Base-by-base conservation (phyloP, 1,284 basidiomycete species). In the Somion occarium region DNA sequence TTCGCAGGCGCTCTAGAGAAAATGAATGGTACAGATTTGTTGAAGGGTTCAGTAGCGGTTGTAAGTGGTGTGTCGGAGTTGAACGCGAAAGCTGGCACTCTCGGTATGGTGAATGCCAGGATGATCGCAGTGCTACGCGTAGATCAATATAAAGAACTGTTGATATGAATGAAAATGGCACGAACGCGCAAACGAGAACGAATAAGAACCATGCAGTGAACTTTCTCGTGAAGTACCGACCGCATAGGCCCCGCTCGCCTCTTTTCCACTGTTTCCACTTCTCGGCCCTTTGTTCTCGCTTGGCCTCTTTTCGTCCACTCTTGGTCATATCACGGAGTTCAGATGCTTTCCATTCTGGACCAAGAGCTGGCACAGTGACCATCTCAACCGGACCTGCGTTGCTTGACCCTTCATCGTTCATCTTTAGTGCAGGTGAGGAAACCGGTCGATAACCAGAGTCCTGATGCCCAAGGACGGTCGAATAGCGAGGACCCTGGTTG, bases 351-450 rank as follows among this genome's bases (percentile, higher is more conserved):
- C 92, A 95, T 67, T 95, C 92, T 0, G 92, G 72, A 13, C 92
- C 92, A 1, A 95, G 75, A 2, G 88, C 88, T 3, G 92, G 92
- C 0, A 94, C 89, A 0, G 92, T 93, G 38, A 93, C 85, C 65
- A 93, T 76, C 66, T 94, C 91, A 15, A 91, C 85, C 4, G 77
- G 75, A 12, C 70, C 70, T 13, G 59, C 52, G 38, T 65, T 48
- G 46, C 60, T 62, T 39, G 67, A 56, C 3, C 62, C 61, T 43
- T 73, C 72, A 46, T 79, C 73, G 39, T 60, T 60, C 60, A 59
- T 70, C 72, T 56, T 64, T 45, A 53, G 53, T 34, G 58, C 61
- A 11, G 69, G 66, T 51, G 76, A 72, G 37, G 73, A 70, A 26
- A 83, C 60, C 54, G 75, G 74, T n/a, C 74, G 76, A 61, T 83